Base-by-base conservation (phyloP, 257 asterid genomes). In the Solanum paucissectum region DNA sequence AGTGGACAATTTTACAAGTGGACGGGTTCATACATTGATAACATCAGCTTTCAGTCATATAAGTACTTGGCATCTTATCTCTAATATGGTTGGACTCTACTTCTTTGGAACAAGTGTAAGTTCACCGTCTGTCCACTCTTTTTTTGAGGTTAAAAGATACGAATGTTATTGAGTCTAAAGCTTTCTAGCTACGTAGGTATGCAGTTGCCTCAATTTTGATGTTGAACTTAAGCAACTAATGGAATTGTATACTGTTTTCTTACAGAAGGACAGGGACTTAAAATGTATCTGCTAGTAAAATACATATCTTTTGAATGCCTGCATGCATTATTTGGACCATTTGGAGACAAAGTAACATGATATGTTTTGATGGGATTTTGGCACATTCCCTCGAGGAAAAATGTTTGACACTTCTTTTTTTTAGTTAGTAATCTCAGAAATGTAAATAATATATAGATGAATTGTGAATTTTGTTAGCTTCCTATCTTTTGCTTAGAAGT, bases 31-130 rank as follows among this genome's bases (percentile, higher is more conserved):
- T 94, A 95, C 99, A 7, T 72, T 95, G 89, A 85, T 97, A 88
- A 95, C 99, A 58, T 90, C 90, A 34, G 99, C 99, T 1, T 95
- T 97, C 93, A 97, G 99, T 89, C 99, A 97, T 83, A 75, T 12
- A 3, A 98, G 94, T 34, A 12, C 71, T 44, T 73, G 90, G 88
- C 98, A 97, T 92, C 91, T 97, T 44, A 49, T 92, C 40, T 82
- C 92, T 27, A 97, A 97, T 89, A 95, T 97, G 98, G 25, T 95
- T 27, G 98, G 98, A 60, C 95, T 97, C 89, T 95, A 93, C 92
- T 94, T 95, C 89, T 95, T 95, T 72, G 99, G 99, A 84, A 86
- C 71, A 85, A 93, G 95, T 86, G 99, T 97, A 94, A 95, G 98
- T 87, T 90, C 87, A 66, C 76, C 16, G 36, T 16, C 85, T 85